phyloP scores from a whole-genome alignment of 208 protist genomes.

The Crithidia thermophila region DNA sequence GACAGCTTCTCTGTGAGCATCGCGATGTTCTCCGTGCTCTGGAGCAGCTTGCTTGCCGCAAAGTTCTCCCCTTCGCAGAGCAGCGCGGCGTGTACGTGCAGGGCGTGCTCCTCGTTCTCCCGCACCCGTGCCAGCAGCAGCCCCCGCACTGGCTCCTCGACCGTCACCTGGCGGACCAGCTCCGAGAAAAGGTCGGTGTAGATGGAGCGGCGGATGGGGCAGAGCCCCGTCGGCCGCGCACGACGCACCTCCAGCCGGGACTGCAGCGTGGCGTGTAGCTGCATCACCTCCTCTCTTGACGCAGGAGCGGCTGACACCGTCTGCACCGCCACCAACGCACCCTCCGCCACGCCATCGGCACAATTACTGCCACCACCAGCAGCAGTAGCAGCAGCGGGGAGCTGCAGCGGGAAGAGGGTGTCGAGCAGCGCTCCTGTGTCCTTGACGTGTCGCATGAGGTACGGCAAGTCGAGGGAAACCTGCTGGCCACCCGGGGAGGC shows the following conservation, averaged over 20 bases:
- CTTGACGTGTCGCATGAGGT: slow-evolving; percentile 41
- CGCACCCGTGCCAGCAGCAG: slow-evolving; percentile 96
- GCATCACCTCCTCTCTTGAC: slow-evolving; percentile 66
- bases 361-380: neutral
- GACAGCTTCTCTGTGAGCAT: slow-evolving; percentile 36
- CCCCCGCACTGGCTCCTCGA: slow-evolving; percentile 98
- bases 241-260: slow-evolving; percentile 87
- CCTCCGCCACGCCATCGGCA: neutral
- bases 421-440: slow-evolving; percentile 56
- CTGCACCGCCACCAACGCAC: slow-evolving; percentile 24
- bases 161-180: slow-evolving; percentile 97
- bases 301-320: slow-evolving; percentile 68
- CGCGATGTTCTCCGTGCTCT: slow-evolving; percentile 17
- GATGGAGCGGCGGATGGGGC: slow-evolving; percentile 96
- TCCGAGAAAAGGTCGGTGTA: slow-evolving; percentile 98
- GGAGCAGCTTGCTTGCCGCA: slow-evolving; percentile 70
- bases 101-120: slow-evolving; percentile 90
- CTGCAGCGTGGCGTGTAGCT: slow-evolving; percentile 93
- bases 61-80: slow-evolving; percentile 74
- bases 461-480: slow-evolving; percentile 27
- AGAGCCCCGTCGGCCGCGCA: slow-evolving; percentile 96
- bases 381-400: neutral
- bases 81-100: slow-evolving; percentile 64
- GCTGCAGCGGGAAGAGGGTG: slow-evolving; percentile 54
- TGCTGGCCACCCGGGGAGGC: neutral